Percentiles rank a stretch among this genome's conserved stretches.
These are phyloP conservation scores for Mikania micrantha DNA, from an alignment of 129 eudicot species.

Conservation along the genomic window DNA sequence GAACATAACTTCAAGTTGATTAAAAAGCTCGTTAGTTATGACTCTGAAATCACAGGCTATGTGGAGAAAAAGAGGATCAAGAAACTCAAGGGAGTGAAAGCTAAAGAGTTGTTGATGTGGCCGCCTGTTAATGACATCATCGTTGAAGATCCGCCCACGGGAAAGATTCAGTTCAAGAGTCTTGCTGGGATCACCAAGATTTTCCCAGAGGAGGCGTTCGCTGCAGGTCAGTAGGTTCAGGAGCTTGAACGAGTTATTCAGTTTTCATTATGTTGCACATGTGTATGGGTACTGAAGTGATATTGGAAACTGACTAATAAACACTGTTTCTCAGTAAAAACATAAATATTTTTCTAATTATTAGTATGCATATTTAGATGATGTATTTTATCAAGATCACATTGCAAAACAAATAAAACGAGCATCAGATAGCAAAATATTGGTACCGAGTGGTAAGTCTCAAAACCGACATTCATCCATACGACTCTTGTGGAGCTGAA, in stretches of 20 bases:
- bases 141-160: conserved; percentile 55
- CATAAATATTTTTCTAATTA: background rate
- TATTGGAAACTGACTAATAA: conserved; percentile 7
- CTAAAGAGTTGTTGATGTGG: conserved; percentile 69
- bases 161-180: conserved; percentile 70
- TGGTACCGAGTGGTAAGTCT: background rate
- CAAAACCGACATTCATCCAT: conserved; percentile 54
- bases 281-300: conserved; percentile 11
- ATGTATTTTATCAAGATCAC: background rate
- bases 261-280: conserved; percentile 12
- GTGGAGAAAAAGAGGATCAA: conserved; percentile 59
- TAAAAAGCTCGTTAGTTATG: conserved; percentile 56
- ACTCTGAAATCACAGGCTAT: conserved; percentile 42
- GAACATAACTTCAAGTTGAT: conserved; percentile 55
- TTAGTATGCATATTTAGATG: background rate
- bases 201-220: conserved; percentile 60
- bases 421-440: conserved; percentile 1
- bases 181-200: conserved; percentile 62
- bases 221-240: conserved; percentile 45
- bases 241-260: background rate
- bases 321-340: conserved; percentile 7
- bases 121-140: conserved; percentile 66
- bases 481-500: conserved; percentile 76
- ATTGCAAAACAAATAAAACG: background rate
- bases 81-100: conserved; percentile 68